phyloP scores from a whole-genome alignment of 2,329 filamentous ascomycete species.

The Sphaerulina populicola region DNA sequence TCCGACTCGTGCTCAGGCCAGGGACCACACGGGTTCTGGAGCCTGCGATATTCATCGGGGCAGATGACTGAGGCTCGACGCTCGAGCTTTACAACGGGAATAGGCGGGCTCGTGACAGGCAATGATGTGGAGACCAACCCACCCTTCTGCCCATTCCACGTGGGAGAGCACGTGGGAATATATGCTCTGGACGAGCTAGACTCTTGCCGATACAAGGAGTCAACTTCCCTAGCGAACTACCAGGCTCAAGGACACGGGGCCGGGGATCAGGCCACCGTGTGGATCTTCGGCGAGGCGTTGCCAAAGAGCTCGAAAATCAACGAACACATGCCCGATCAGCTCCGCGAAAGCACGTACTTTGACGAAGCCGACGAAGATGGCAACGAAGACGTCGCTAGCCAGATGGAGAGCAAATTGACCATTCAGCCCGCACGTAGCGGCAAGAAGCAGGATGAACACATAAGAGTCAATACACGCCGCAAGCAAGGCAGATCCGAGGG shows the following conservation, averaged over 20 bases:
- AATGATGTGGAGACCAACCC: slow-evolving; percentile 66
- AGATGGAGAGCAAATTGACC: slow-evolving; percentile 24
- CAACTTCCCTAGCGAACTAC: slow-evolving; percentile 13
- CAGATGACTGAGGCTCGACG: slow-evolving; percentile 3
- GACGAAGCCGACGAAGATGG: slow-evolving; percentile 10
- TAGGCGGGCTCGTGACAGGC: not conserved
- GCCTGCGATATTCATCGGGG: slow-evolving; percentile 24
- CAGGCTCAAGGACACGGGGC: slow-evolving; percentile 21
- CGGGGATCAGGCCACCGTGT: slow-evolving; percentile 18
- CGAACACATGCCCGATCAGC: slow-evolving; percentile 17
- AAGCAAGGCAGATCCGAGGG: slow-evolving; percentile 8
- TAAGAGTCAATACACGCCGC: slow-evolving; percentile 21
- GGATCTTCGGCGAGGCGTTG: slow-evolving; percentile 29
- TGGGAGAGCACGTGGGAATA: slow-evolving; percentile 73
- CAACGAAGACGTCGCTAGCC: slow-evolving; percentile 19
- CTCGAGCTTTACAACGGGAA: not conserved
- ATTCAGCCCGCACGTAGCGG: slow-evolving; percentile 17
- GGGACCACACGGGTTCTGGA: slow-evolving; percentile 36
- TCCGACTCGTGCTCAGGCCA: slow-evolving; percentile 22
- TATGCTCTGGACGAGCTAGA: slow-evolving; percentile 50
- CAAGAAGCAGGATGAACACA: slow-evolving; percentile 15
- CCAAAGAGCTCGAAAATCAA: slow-evolving; percentile 27
- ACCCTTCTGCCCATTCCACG: slow-evolving; percentile 93
- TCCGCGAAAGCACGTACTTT: slow-evolving; percentile 4
- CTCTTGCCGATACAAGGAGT: slow-evolving; percentile 13